Evolutionary conservation across 176 grass and related monocot genomes (phyloP).

Genomic region (Paspalum notatum): DNA sequence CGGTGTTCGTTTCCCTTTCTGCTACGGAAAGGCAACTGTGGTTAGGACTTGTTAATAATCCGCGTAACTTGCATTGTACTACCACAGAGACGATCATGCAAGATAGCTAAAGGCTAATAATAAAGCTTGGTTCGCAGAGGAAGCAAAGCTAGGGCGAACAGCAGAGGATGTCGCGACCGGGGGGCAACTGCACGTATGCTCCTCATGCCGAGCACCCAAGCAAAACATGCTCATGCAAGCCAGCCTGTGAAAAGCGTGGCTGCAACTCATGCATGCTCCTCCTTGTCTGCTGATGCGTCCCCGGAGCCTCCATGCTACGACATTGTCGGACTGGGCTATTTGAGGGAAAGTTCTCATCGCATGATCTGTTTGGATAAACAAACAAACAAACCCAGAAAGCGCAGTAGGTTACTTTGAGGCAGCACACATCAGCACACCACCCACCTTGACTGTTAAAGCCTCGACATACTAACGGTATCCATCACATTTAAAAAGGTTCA

Average conservation of each 20-base stretch:
- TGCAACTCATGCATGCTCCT: slow-evolving; percentile 6
- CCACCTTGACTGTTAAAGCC: slow-evolving; percentile 1
- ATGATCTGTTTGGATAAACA: slow-evolving; percentile 11
- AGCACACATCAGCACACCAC: slow-evolving; percentile 30
- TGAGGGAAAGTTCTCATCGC: slow-evolving; percentile 31
- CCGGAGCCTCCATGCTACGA: not conserved
- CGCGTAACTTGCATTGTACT: not conserved
- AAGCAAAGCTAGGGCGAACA: not conserved
- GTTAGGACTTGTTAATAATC: slow-evolving; percentile 14
- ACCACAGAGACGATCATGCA: not conserved
- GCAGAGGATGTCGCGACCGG: slow-evolving; percentile 26
- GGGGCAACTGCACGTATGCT: slow-evolving; percentile 14
- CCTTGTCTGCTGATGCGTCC: not conserved
- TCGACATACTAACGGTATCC: slow-evolving; percentile 48
- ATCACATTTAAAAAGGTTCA: not conserved
- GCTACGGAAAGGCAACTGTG: slow-evolving; percentile 32
- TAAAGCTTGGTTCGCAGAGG: slow-evolving; percentile 3
- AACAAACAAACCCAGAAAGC: not conserved
- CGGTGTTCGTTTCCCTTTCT: slow-evolving; percentile 16
- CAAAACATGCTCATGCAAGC: slow-evolving; percentile 20
- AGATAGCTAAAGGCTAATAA: not conserved
- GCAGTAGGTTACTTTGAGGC: not conserved
- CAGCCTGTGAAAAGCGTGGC: slow-evolving; percentile 32
- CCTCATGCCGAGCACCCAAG: slow-evolving; percentile 16
- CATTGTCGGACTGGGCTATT: not conserved